Base-by-base conservation (phyloP, 768 basidiomycete genomes). In the Phaeotremella skinneri region DNA sequence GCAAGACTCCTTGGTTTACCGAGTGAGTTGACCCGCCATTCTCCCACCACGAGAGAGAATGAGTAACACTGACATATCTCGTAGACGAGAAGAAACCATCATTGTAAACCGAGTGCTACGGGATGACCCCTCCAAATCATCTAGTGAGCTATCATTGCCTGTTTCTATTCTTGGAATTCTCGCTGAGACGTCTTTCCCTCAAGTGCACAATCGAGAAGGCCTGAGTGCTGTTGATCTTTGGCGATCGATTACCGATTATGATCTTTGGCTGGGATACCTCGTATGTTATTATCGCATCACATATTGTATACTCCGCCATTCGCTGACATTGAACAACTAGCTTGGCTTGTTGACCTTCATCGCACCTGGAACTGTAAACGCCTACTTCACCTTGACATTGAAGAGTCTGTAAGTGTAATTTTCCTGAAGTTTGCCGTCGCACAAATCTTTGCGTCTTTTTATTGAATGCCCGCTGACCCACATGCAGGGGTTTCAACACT, bases 201-300 rank as follows among this genome's bases (percentile, higher is more conserved):
- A n/a, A 61, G 62, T 87, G 86, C 85, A 87, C 76, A 87, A 88
- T 63, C 81, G 86, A n/a, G 78, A 88, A 76, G 85, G 84, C 14
- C 76, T 87, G 3, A 78, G 78, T 3, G 48, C 79, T 6, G 72
- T 65, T 59, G 82, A 81, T 77, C 81, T 87, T 27, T 83, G 78
- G 72, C 67, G 79, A 25, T 81, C 84, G 14, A 58, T 86, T 21
- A 77, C 74, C 20, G 86, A 87, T 66, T 87, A 82, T 81, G 78
- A 81, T 52, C 74, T 87, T 64, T 87, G 86, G 85, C 85, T 86
- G 0, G 60, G 87, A 31, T 87, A 87, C 63, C 73, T 80, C 25
- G 79, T 86, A 26, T 83, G 84, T 3, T 67, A 80, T 83, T 80
- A 81, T 82, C 83, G 63, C 37, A 80, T 27, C 16, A 26, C 56